Evolutionary conservation across 2,329 filamentous ascomycete genomes (phyloP), one percentile per base, ranked within the genome.

Genomic region (Penicillium sp.): DNA sequence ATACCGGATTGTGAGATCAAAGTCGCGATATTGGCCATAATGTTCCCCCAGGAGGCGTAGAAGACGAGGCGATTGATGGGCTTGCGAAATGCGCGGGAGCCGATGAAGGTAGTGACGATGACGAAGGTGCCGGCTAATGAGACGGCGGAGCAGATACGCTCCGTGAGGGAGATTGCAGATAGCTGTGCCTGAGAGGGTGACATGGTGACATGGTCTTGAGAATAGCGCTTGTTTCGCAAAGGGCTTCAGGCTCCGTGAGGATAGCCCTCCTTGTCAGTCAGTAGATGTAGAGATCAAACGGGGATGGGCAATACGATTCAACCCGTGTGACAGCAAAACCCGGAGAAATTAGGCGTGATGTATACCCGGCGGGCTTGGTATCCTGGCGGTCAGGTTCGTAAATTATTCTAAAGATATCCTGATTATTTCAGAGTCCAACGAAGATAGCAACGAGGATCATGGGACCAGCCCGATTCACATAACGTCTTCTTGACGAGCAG

Each of bases 31-130:
- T 90, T 92, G 55, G 83, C 83, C 70, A 91, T 77, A 61, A 92
- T 79, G 64, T 95, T 95, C 8, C 89, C 90, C 64, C 89, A 87
- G 0, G 87, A 88, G 6, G 90, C 89, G 68, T 88, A 94, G 69
- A 95, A 92, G 9, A 92, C 85, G 0, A 95, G 79, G 16, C 90
- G 81, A 65, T 94, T 94, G 74, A 94, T 91, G n/a, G 89, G 88
- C 65, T 91, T 92, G 63, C 88, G 87, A 67, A 94, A 94, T 5
- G 80, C 79, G 14, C 78, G 79, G 28, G 86, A 89, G n/a, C 72
- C 69, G 27, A 81, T 72, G 65, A 92, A 94, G 3, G 88, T 91
- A 49, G 76, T 61, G 48, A 92, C 83, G 63, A 91, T 87, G 67
- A 92, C 83, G 28, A 85, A 61, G 39, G 85, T 88, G 50, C 88